These are phyloP conservation scores for Cladorrhinum samala DNA, from an alignment of 495 filamentous ascomycete genomes.

Conservation along the genomic window DNA sequence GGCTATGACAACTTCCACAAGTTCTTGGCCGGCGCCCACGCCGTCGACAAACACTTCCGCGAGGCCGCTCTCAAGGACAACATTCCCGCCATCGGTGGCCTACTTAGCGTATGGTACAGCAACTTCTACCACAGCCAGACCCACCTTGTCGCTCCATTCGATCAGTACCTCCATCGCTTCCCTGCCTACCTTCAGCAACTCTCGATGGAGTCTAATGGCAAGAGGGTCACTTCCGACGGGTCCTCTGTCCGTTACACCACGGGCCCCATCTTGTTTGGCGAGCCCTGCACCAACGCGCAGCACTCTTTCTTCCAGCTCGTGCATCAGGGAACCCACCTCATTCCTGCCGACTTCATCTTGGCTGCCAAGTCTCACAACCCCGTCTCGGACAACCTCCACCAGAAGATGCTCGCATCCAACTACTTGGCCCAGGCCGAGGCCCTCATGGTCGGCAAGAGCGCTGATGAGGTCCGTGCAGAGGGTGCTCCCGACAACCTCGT, in stretches of 20 bases:
- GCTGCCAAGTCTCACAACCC: constrained; percentile 96
- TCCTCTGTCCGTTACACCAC: constrained; percentile 96
- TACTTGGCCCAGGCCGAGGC: constrained; percentile 98
- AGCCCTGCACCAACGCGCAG: constrained; percentile 98
- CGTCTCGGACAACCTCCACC: constrained; percentile 82
- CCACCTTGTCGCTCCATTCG: constrained; percentile 93
- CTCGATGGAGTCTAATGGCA: constrained; percentile 99
- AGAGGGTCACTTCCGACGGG: constrained; percentile 87
- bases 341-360: constrained; percentile 95
- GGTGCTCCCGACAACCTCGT: constrained; percentile 77
- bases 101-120: constrained; percentile 96
- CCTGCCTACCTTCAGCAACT: constrained; percentile 97
- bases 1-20: constrained; percentile 96
- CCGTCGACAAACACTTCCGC: constrained; percentile 98
- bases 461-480: constrained; percentile 83
- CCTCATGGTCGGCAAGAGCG: constrained; percentile 95
- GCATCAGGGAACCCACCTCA: constrained; percentile 98
- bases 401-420: constrained; percentile 98
- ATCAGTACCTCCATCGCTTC: constrained; percentile 98
- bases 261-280: constrained; percentile 87
- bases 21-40: constrained; percentile 91
- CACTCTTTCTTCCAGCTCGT: constrained; percentile 99
- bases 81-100: constrained; percentile 85
- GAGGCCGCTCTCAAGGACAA: constrained; percentile 87
- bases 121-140: constrained; percentile 98